Evolutionary conservation across 768 basidiomycete genomes (phyloP).

Genomic region (Pisolithus marmoratus): DNA sequence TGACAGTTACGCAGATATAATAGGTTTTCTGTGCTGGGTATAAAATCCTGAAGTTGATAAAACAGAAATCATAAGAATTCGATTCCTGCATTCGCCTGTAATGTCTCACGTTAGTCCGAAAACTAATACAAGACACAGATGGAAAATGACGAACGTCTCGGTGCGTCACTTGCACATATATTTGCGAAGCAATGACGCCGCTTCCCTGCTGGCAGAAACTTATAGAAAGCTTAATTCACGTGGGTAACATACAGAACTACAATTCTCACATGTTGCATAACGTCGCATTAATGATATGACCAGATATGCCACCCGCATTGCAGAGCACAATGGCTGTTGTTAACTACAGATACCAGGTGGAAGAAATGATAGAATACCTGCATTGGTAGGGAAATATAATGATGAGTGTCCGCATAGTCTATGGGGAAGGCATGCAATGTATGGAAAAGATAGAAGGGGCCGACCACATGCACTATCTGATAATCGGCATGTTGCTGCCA

Average conservation of each 20-base stretch:
- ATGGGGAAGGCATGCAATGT: constrained; percentile 2
- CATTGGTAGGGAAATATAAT: constrained; percentile 34
- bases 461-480: constrained; percentile 37
- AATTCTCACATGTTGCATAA: constrained; percentile 48
- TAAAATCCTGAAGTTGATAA: constrained; percentile 44
- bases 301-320: constrained; percentile 54
- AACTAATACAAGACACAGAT: no score
- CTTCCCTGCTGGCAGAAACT: constrained; percentile 44
- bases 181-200: constrained; percentile 41
- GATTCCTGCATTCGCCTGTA: constrained; percentile 54
- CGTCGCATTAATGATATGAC: constrained; percentile 54
- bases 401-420: background rate
- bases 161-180: constrained; percentile 57
- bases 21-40: constrained; percentile 52
- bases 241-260: background rate
- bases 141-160: constrained; percentile 36
- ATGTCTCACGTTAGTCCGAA: background rate
- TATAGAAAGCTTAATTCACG: constrained; percentile 1
- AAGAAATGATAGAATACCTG: constrained; percentile 24
- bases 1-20: constrained; percentile 53
- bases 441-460: constrained; percentile 43
- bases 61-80: constrained; percentile 44
- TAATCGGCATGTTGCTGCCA: background rate
- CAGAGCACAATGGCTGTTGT: constrained; percentile 45
- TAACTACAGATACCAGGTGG: background rate